Base-by-base conservation (phyloP, 345 rosid genomes). In the Ceriops tagal region DNA sequence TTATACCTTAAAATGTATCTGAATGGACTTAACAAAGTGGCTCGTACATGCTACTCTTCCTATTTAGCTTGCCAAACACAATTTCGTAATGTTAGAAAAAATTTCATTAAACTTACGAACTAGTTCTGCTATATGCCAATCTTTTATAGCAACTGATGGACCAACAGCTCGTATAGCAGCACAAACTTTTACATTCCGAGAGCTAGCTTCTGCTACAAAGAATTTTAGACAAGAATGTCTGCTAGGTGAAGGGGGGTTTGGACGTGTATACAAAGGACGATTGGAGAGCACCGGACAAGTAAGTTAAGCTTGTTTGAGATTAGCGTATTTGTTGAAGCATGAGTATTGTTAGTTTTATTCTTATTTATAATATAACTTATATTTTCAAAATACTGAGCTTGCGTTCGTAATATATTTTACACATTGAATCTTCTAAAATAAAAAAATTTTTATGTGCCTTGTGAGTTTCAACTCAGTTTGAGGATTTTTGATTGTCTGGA, bases 211-310 rank as follows among this genome's bases (percentile, higher is more conserved):
- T 39, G 96, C 96, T 20, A 92, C 97, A 55, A 92, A 90, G 67
- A 84, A 84, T 73, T 95, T 95, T 62, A 76, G 89, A 74, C 92
- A 78, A 30, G 97, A 95, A 81, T 86, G 88, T 69, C 83, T 87
- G 27, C 64, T 95, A 65, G 99, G 97, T 61, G 99, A 95, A 88
- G 97, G 97, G 43, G 99, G 99, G 8, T 92, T 92, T 61, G 99
- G 99, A 53, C 96, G 81, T 74, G 99, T 95, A 60, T 92, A 95
- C 80, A 88, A 89, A 76, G 99, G 97, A 43, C 92, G 80, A 31
- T 79, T 95, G 76, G 99, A 92, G 84, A 88, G 84, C 78, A 86
- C 89, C 37, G 99, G 96, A 73, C 97, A 92, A 92, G 99, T 95
- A 65, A 51, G 35, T 53, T 24, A 32, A 31, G 53, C 62, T 52